A percentile compares a stretch with the other conserved stretches of the same genome.
phyloP scores from a whole-genome alignment of 1,284 basidiomycete species.

The Cystobasidium slooffiae region DNA sequence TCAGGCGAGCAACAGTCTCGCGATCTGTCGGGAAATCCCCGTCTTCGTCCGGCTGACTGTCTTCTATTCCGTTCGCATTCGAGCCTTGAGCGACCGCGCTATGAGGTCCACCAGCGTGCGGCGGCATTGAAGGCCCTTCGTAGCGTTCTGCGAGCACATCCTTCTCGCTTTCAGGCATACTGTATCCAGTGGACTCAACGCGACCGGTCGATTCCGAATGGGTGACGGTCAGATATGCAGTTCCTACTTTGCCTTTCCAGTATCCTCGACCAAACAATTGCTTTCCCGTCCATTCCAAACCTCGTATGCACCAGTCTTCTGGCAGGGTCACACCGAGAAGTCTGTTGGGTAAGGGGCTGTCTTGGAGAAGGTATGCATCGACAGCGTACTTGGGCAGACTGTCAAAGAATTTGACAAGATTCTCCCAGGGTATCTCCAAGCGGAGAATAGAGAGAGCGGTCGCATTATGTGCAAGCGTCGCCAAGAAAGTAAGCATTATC shows the following conservation, averaged over 20 bases:
- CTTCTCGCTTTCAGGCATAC: constrained; percentile 66
- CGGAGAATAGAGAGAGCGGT: constrained; percentile 69
- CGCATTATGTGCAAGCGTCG: constrained; percentile 71
- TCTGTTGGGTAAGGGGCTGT: constrained; percentile 60
- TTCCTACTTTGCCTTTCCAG: constrained; percentile 63
- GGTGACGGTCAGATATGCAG: constrained; percentile 8
- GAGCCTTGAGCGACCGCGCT: not conserved
- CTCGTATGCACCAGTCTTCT: constrained; percentile 94
- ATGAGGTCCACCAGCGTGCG: constrained; percentile 20
- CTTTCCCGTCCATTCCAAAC: constrained; percentile 91
- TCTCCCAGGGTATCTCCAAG: constrained; percentile 81
- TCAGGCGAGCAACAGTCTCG: constrained; percentile 57
- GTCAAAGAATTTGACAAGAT: constrained; percentile 69
- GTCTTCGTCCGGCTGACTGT: constrained; percentile 68
- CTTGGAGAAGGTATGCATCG: constrained; percentile 40
- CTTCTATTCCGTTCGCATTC: constrained; percentile 50
- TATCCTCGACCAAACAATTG: constrained; percentile 87
- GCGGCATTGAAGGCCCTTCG: constrained; percentile 32
- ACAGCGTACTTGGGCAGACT: constrained; percentile 46
- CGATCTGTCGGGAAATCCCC: constrained; percentile 62
- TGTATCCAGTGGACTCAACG: not conserved
- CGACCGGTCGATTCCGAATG: not conserved
- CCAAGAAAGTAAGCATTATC: constrained; percentile 82
- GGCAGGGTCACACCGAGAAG: constrained; percentile 70
- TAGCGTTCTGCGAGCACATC: constrained; percentile 66